phyloP scores from a whole-genome alignment of 2,329 filamentous ascomycete genomes.

The Colletotrichum ledebouriae region DNA sequence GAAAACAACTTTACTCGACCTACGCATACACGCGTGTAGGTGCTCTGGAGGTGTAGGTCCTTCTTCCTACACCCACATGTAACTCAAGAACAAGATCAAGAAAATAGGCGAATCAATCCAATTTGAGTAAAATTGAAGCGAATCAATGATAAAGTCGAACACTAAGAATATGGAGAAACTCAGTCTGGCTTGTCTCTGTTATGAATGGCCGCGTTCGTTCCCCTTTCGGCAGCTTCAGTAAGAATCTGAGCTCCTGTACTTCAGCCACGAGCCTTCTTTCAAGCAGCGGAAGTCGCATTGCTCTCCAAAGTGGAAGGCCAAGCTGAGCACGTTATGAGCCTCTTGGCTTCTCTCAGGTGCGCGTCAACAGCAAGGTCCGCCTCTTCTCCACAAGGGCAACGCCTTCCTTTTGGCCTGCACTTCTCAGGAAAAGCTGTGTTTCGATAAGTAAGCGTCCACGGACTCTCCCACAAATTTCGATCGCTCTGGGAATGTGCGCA shows the following conservation, averaged over 20 bases:
- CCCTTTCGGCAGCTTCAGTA: conserved; percentile 67
- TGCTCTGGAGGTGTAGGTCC: conserved; percentile 34
- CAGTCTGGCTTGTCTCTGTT: conserved; percentile 73
- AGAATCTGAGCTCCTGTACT: conserved; percentile 53
- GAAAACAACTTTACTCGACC: neutral
- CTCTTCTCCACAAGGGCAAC: conserved; percentile 55
- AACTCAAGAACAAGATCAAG: no score
- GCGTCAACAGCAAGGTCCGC: conserved; percentile 47
- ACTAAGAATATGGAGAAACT: conserved; percentile 55
- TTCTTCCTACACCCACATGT: neutral
- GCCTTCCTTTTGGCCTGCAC: conserved; percentile 61
- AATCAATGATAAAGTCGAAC: neutral
- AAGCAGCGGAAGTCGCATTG: conserved; percentile 16
- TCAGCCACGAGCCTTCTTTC: conserved; percentile 57
- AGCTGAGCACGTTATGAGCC: conserved; percentile 25
- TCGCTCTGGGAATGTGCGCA: conserved; percentile 53
- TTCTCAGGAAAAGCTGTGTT: conserved; percentile 63
- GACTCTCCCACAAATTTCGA: conserved; percentile 61
- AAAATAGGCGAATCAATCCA: conserved; percentile 62
- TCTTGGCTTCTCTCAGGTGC: conserved; percentile 38
- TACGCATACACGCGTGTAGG: neutral
- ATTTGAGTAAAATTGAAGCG: conserved; percentile 55
- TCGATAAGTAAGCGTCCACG: conserved; percentile 63
- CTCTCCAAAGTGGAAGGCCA: accelerated
- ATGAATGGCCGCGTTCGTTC: conserved; percentile 67